These are phyloP conservation scores for Blastomyces gilchristii DNA, from an alignment of 2,329 filamentous ascomycete species.

Conservation along the genomic window DNA sequence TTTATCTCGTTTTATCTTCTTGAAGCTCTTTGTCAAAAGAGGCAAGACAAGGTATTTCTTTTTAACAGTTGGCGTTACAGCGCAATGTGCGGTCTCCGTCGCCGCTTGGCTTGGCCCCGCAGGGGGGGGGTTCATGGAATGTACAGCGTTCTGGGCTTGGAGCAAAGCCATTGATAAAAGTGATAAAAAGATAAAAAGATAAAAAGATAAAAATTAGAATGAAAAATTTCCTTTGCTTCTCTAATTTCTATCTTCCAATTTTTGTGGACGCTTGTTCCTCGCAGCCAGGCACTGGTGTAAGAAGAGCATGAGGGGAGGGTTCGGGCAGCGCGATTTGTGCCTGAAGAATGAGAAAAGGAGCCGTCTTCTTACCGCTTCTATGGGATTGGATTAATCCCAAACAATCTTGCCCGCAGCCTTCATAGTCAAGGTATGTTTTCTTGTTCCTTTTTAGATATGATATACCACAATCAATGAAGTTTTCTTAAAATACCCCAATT, in stretches of 20 bases:
- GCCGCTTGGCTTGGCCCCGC: not conserved
- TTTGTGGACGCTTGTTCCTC: not conserved
- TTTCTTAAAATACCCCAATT: not conserved
- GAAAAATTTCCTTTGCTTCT: not conserved
- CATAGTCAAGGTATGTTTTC: not conserved
- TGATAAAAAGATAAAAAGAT: no score
- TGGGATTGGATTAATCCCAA: not conserved
- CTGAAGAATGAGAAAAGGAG: not conserved
- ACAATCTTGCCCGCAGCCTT: not conserved
- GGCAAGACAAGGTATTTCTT: not conserved
- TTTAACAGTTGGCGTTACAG: not conserved
- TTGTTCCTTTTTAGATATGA: not conserved
- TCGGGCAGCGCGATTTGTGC: not conserved
- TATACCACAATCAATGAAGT: not conserved
- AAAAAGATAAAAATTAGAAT: not conserved
- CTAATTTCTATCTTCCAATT: not conserved
- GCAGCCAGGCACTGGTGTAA: not conserved
- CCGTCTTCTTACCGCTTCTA: not conserved
- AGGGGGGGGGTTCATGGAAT: not conserved
- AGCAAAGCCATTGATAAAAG: not conserved
- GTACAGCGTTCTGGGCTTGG: not conserved
- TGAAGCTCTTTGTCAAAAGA: not conserved
- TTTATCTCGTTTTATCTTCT: not conserved
- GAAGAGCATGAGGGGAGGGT: not conserved
- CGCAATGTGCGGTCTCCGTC: not conserved